phyloP scores from a whole-genome alignment of 2,329 filamentous ascomycete genomes.

The Exophiala sp. region DNA sequence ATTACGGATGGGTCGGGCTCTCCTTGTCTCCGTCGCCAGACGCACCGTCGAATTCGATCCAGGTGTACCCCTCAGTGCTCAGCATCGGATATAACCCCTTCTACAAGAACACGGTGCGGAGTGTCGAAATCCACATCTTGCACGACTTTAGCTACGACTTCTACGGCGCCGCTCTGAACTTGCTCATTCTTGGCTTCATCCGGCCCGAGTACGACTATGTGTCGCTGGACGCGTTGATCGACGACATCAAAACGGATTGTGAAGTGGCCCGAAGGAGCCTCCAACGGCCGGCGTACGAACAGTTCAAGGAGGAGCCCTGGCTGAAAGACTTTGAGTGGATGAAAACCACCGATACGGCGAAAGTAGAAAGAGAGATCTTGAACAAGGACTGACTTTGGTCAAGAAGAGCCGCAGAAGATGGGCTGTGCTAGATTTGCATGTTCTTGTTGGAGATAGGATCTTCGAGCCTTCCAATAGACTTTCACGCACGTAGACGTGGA shows the following conservation, averaged over 20 bases:
- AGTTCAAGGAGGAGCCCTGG: constrained; percentile 42
- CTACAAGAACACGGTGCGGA: constrained; percentile 87
- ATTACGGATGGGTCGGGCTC: constrained; percentile 86
- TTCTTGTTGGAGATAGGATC: too few species aligned
- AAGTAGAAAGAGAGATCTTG: constrained; percentile 30
- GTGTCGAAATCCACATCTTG: constrained; percentile 77
- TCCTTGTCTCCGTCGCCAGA: constrained; percentile 43
- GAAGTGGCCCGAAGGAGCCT: constrained; percentile 72
- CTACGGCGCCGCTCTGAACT: constrained; percentile 71
- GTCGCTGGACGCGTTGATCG: constrained; percentile 71
- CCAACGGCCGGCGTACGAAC: constrained; percentile 55
- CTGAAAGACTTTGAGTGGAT: constrained; percentile 30
- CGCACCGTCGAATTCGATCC: constrained; percentile 4
- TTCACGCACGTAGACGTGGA: too few species aligned
- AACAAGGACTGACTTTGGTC: constrained; percentile 5
- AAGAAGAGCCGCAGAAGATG: background rate
- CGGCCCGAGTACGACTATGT: constrained; percentile 85
- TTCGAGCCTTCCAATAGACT: too few species aligned
- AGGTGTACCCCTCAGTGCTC: constrained; percentile 79
- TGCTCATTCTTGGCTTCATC: constrained; percentile 80
- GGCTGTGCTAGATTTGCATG: too few species aligned
- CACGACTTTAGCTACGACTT: constrained; percentile 60
- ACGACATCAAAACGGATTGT: constrained; percentile 85
- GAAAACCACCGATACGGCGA: constrained; percentile 31
- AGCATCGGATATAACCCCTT: constrained; percentile 95